These are phyloP conservation scores for Sphaerulina vaccinii DNA, from an alignment of 2,329 filamentous ascomycete genomes.

Conservation along the genomic window DNA sequence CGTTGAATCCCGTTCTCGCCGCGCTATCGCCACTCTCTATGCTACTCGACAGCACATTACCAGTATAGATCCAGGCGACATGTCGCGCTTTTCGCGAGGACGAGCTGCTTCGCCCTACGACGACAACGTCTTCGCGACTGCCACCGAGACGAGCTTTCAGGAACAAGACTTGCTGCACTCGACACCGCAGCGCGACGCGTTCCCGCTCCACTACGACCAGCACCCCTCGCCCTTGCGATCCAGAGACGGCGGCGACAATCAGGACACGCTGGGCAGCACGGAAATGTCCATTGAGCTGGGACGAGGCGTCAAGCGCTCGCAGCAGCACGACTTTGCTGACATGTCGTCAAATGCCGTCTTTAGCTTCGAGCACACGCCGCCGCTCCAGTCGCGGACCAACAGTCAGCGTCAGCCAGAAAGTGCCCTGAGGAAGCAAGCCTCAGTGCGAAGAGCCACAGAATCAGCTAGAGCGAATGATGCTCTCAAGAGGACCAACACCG, in stretches of 20 bases:
- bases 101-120: slow-evolving; percentile 17
- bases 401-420: slow-evolving; percentile 36
- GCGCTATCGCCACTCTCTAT: background rate
- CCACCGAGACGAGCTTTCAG: slow-evolving; percentile 25
- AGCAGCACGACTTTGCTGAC: slow-evolving; percentile 43
- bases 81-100: slow-evolving; percentile 15
- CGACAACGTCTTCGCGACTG: slow-evolving; percentile 21
- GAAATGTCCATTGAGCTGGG: slow-evolving; percentile 58
- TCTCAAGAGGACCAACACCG: slow-evolving; percentile 28
- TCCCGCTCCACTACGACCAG: slow-evolving; percentile 28
- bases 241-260: slow-evolving; percentile 17
- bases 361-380: slow-evolving; percentile 49
- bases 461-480: slow-evolving; percentile 36
- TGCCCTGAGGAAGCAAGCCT: slow-evolving; percentile 47
- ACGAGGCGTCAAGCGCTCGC: slow-evolving; percentile 47
- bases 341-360: slow-evolving; percentile 54
- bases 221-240: slow-evolving; percentile 11
- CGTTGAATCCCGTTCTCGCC: background rate
- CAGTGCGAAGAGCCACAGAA: slow-evolving; percentile 47
- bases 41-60: background rate
- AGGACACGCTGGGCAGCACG: slow-evolving; percentile 38
- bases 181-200: slow-evolving; percentile 23
- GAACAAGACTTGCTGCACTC: slow-evolving; percentile 24
- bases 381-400: slow-evolving; percentile 32
- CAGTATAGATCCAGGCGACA: background rate